Evolutionary conservation across 345 rosid species (phyloP), one percentile per base, ranked within the genome.

Genomic region (Populus deltoides): DNA sequence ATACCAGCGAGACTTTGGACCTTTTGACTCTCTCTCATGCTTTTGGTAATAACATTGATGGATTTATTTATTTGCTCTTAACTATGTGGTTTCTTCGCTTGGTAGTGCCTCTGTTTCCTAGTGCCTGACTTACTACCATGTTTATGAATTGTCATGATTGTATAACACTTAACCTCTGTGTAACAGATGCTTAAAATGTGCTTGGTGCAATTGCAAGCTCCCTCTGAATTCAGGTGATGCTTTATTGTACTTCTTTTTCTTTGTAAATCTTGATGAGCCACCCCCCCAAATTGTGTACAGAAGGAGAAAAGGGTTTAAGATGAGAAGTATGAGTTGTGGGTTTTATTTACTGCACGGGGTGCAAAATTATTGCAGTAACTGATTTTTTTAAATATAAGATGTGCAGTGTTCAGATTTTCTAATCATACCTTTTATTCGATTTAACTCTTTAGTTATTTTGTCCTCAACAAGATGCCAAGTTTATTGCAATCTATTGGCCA

Each of bases 161-260:
- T 47, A 27, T 47, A 49, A 66, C 38, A 7, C 43, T 20, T 66
- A 11, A 17, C 17, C 35, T 55, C 3, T 69, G 43, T 6, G 18
- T 36, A n/a, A 51, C 73, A 68, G 79, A 77, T 69, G 67, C 74
- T 39, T 69, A 69, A 12, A 12, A 16, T 41, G 72, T 59, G 5
- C 5, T 39, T 67, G 18, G 18, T 36, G 57, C 29, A n/a, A 27
- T 68, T 18, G 22, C 74, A 68, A 39, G 68, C 59, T 25, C 68
- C 74, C 63, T 57, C 39, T 27, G 61, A 69, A 25, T 57, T 55
- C 73, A 68, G 79, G 79, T 77, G 68, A 69, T 57, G 41, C 38
- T 57, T 39, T 11, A 16, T 53, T 16, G 5, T 4, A 2, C 16
- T 24, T 24, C 3, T 10, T 41, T 17, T 18, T 3, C 8, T 15